Evolutionary conservation across 768 basidiomycete genomes (phyloP).

Genomic region (Phylloporus arenicola): DNA sequence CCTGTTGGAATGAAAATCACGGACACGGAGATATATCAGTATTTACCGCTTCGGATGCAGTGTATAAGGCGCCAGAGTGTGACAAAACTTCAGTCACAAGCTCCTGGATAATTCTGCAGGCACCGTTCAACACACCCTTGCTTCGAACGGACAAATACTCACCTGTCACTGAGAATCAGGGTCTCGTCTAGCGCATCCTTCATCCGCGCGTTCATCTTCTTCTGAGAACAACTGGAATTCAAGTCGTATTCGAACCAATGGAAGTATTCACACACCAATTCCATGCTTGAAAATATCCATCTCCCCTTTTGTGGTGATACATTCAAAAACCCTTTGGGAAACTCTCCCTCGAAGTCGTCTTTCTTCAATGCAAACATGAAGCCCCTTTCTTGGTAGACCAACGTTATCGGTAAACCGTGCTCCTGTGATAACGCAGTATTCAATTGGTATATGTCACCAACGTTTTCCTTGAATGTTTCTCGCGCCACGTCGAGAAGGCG

Average conservation of each 20-base stretch:
- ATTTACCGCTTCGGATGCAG: slow-evolving; percentile 80
- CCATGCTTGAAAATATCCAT: slow-evolving; percentile 73
- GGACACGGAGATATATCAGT: background rate
- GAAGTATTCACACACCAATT: slow-evolving; percentile 52
- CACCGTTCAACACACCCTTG: background rate
- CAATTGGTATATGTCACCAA: slow-evolving; percentile 78
- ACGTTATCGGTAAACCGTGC: slow-evolving; percentile 57
- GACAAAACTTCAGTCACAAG: slow-evolving; percentile 65
- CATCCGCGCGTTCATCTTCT: slow-evolving; percentile 85
- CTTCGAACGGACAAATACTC: slow-evolving; percentile 5
- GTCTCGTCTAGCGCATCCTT: slow-evolving; percentile 89
- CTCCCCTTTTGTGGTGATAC: slow-evolving; percentile 60
- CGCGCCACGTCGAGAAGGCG: slow-evolving; percentile 89
- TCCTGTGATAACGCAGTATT: slow-evolving; percentile 53
- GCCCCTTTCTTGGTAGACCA: slow-evolving; percentile 68
- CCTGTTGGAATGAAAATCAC: slow-evolving; percentile 35
- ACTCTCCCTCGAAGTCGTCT: slow-evolving; percentile 40
- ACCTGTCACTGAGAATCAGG: slow-evolving; percentile 80
- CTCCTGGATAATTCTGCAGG: slow-evolving; percentile 67
- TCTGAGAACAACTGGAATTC: slow-evolving; percentile 37
- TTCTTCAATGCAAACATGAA: slow-evolving; percentile 74
- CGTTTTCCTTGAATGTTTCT: slow-evolving; percentile 91
- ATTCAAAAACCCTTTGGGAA: slow-evolving; percentile 72
- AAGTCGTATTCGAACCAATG: background rate
- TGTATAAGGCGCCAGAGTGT: slow-evolving; percentile 78